Percentiles rank a stretch among this genome's conserved stretches.
These are phyloP conservation scores for Fusarium coicis DNA, from an alignment of 2,329 filamentous ascomycete species.

Conservation along the genomic window DNA sequence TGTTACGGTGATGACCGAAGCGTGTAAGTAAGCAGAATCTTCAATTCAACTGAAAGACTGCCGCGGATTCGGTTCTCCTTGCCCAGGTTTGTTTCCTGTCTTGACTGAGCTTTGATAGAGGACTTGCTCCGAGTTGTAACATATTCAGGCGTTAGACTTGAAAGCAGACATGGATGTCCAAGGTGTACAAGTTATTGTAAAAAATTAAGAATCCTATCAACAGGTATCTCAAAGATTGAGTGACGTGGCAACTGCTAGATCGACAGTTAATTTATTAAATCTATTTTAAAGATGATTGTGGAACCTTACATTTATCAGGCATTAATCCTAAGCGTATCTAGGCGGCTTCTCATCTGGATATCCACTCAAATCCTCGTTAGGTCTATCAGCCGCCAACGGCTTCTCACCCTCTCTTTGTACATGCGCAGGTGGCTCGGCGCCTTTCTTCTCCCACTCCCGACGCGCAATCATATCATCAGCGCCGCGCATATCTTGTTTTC, in stretches of 20 bases:
- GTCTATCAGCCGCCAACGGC: not conserved
- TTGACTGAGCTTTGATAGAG: too few relatives aligned
- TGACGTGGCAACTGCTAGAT: not conserved
- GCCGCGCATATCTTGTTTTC: conserved; percentile 29
- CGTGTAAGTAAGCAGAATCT: too few relatives aligned
- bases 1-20: too few relatives aligned
- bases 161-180: too few relatives aligned
- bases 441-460: conserved; percentile 32
- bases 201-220: not conserved
- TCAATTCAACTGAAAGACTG: too few relatives aligned
- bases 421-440: conserved; percentile 7
- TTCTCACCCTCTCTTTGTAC: not conserved
- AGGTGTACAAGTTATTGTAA: not conserved
- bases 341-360: not conserved
- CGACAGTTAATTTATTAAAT: not conserved
- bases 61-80: too few relatives aligned
- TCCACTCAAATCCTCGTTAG: not conserved
- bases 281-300: too few relatives aligned
- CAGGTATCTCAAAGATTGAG: not conserved
- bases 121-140: too few relatives aligned
- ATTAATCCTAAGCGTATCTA: not conserved
- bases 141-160: too few relatives aligned
- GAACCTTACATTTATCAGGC: not conserved
- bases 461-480: conserved; percentile 36
- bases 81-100: too few relatives aligned